Evolutionary conservation across 1,139 yeast species (phyloP), one percentile per base, ranked within the genome.

Genomic region (Wickerhamomyces sp.): DNA sequence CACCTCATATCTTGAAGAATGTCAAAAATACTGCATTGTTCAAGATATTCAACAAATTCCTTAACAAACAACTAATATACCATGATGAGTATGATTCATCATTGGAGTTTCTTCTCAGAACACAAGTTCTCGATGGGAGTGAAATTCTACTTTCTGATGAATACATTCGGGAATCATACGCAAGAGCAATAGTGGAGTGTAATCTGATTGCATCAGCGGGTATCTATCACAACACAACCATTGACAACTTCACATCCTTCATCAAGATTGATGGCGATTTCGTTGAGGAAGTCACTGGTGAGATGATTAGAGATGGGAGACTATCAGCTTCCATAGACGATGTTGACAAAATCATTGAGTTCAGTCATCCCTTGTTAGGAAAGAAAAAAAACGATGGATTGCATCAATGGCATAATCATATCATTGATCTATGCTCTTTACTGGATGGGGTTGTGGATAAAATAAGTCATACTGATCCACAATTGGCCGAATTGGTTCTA

Each of bases 251-350:
- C 36, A 42, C 48, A 1, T 44, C 50, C 6, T 40, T 52, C 13
- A 34, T 50, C 13, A 31, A 39, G n/a, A 15, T 50, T 11, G 48
- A 51, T 31, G 18, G 29, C 6, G 36, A 39, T 3, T 40, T 41
- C 15, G 58, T 54, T 9, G 53, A 52, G 34, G 47, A 46, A 3
- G 34, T 53, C 2, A 39, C 51, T 6, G 47, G 55, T 10, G 52
- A 51, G 13, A 49, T 55, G 52, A 52, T 58, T 14, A 46, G 57
- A 36, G 41, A 45, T 4, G 56, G 49, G 1, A 32, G 51, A 14
- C 27, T 57, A 11, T 31, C 43, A 14, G 69, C 67, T 1, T 61
- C 62, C 39, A 59, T 68, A 36, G 72, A 68, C 48, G 72, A 68
- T 44, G 55, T 68, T n/a, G 60, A 59, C 41, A 58, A 61, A 13